Evolutionary conservation across 257 asterid genomes (phyloP), one percentile per base, ranked within the genome.

Genomic region (Solanum ossicruentum): DNA sequence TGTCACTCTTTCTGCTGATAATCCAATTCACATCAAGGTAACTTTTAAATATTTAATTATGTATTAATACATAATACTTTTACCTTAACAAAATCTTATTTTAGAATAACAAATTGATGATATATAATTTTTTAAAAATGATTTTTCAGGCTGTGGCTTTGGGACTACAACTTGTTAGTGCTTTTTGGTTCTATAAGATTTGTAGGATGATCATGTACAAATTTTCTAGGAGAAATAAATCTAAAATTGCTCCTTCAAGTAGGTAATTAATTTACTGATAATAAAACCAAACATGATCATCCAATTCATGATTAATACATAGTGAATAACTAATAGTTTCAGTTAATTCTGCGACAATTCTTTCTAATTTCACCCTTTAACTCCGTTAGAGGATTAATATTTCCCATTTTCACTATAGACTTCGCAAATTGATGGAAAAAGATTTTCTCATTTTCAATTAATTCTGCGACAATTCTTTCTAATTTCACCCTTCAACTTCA

Each of bases 181-280:
- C 86, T 20, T 96, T 90, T 87, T 96, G 99, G 99, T 92, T 95
- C 92, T 94, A 91, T 91, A 95, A 91, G 90, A 96, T 96, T 85
- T 92, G 84, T 26, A 91, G 93, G 80, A 96, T 93, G 99, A 89
- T 95, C 73, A 77, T 84, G 73, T 90, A 88, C 90, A 96, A 96
- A 87, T 77, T 95, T 41, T 83, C 89, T 9, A 93, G 84, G 80
- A 91, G 90, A 88, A 82, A 86, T 23, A 70, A 90, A 54, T 55
- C 93, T 80, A 81, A 39, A 80, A 92, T 61, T 80, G 83, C 71
- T 55, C 70, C 70, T 28, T 88, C 90, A 86, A 69, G 10, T 15
- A 23, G 55, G 45, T 51, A 77, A 51, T 47, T 75, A 32, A 32
- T 36, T 36, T 49, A 43, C 16, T 3, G 9, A 49, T 73, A 26